These are phyloP conservation scores for Aspergillus versicolor DNA, from an alignment of 2,329 filamentous ascomycete species.

Conservation along the genomic window DNA sequence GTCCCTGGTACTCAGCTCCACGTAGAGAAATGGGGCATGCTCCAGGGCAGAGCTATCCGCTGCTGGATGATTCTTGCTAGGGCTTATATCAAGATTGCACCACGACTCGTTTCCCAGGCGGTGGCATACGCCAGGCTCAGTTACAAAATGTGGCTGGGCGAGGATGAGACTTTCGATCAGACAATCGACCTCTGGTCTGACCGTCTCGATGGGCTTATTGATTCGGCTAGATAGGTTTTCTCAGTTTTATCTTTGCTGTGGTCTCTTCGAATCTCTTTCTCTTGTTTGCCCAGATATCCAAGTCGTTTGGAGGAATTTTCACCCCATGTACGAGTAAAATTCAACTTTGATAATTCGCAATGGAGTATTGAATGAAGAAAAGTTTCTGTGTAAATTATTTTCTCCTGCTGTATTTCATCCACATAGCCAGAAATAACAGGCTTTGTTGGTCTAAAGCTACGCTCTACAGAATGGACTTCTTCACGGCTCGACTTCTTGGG, in stretches of 20 bases:
- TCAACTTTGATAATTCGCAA: too few relatives aligned
- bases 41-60: slow-evolving; percentile 24
- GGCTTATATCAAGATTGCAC: slow-evolving; percentile 24
- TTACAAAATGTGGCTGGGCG: slow-evolving; percentile 36
- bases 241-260: too few relatives aligned
- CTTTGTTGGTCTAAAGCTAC: too few relatives aligned
- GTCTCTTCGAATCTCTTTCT: too few relatives aligned
- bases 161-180: slow-evolving; percentile 32
- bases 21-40: slow-evolving; percentile 31
- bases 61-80: slow-evolving; percentile 28
- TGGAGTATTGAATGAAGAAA: too few relatives aligned
- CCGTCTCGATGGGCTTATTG: neutral
- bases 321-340: too few relatives aligned
- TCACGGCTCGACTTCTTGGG: too few relatives aligned
- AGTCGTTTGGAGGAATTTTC: too few relatives aligned
- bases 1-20: slow-evolving; percentile 6
- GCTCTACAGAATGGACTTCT: too few relatives aligned
- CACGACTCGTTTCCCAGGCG: slow-evolving; percentile 21
- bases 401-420: too few relatives aligned
- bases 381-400: too few relatives aligned
- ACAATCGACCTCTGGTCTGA: neutral
- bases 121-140: slow-evolving; percentile 29
- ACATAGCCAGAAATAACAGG: rapidly evolving
- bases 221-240: neutral
- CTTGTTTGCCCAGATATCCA: too few relatives aligned